Base-by-base conservation (phyloP, 2,329 filamentous ascomycete genomes). In the Aspergillus persii region DNA sequence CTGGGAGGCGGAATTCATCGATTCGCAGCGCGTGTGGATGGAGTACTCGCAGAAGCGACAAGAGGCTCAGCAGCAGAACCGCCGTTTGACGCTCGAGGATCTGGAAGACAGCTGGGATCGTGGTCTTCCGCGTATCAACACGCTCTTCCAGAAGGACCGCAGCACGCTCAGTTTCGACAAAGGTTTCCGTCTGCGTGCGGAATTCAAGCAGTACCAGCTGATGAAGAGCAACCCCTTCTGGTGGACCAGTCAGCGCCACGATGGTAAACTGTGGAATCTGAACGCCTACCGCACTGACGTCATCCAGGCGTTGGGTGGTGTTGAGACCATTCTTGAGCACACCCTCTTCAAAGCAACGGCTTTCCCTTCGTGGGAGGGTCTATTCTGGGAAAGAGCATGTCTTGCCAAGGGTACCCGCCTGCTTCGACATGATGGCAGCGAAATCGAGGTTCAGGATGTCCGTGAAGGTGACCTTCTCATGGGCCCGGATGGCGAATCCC, bases 181-280 rank as follows among this genome's bases (percentile, higher is more conserved):
- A 79, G 95, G 95, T 56, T 99, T 98, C 88, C 89, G 95, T 67
- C 88, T 93, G 12, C 86, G 95, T 56, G 92, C 94, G 9, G 95
- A 99, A 75, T 99, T 99, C 82, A 99, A 99, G 82, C 88, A 95
- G 31, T 99, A 98, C 73, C 94, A 98, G 75, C 83, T 98, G 61
- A 98, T 99, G 94, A 97, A 96, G 86, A 96, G 90, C 78, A 97
- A 98, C 73, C 95, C 95, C 0, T 98, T 98, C 83, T 97, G 93
- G 92, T 99, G 95, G 95, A 99, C 95, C 3, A 96, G 91, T 69
- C 94, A 98, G 76, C 84, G 95, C 44, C 96, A 99, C 70, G 95
- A 99, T 69, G 95, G 95, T 72, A 98, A 98, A 72, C 77, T 99
- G 4, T 99, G 95, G 95, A 97, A 97, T 64, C 76, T 99, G 56